A percentile compares a stretch with the other conserved stretches of the same genome.
These are phyloP conservation scores for Lentinula sp. DNA, from an alignment of 768 basidiomycete species.

Conservation along the genomic window DNA sequence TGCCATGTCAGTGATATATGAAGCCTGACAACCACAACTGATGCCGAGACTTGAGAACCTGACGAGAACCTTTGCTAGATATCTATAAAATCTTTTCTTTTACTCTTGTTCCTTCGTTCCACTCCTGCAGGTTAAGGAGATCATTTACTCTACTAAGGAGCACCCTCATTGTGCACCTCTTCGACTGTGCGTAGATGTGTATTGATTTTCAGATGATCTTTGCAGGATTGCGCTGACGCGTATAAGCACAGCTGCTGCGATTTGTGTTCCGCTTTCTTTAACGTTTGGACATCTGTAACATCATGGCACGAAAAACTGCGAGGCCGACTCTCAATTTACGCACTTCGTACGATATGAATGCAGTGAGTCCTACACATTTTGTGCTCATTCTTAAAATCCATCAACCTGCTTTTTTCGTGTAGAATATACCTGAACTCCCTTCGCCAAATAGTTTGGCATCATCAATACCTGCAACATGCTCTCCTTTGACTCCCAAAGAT, in stretches of 20 bases:
- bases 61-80: neutral
- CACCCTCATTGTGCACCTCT: neutral
- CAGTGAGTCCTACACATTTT: neutral
- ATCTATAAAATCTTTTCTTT: neutral
- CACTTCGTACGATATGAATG: neutral
- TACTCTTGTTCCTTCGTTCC: neutral
- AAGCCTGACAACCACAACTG: neutral
- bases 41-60: neutral
- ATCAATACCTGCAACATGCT: slow-evolving; percentile 6
- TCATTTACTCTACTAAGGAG: neutral
- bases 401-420: neutral
- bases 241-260: neutral
- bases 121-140: neutral
- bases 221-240: neutral
- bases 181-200: neutral
- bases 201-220: neutral
- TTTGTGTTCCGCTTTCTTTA: neutral
- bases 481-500: slow-evolving; percentile 2
- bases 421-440: neutral
- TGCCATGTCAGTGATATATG: neutral
- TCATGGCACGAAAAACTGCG: neutral
- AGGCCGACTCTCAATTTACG: neutral
- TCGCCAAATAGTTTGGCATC: slow-evolving; percentile 1
- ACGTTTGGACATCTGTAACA: neutral
- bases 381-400: neutral